These are phyloP conservation scores for Massarina eburnea DNA, from an alignment of 2,329 filamentous ascomycete species.

Conservation along the genomic window DNA sequence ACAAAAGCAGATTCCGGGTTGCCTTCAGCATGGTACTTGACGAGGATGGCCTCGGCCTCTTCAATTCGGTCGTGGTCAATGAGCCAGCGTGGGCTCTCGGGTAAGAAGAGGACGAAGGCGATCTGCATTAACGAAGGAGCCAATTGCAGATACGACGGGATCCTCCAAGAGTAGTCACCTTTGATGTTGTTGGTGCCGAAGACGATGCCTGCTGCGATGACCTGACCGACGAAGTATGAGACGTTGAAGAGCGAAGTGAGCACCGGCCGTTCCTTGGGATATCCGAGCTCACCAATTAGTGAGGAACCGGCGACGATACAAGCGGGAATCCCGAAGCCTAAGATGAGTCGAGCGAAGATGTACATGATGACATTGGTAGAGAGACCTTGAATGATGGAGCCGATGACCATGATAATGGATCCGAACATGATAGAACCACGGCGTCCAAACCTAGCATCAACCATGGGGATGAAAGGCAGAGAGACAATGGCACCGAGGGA, in stretches of 20 bases:
- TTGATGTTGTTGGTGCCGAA: slow-evolving; percentile 62
- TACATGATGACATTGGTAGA: slow-evolving; percentile 47
- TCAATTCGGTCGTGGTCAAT: slow-evolving; percentile 62
- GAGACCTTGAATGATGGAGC: slow-evolving; percentile 29
- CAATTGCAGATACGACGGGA: slow-evolving; percentile 63
- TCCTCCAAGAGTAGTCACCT: slow-evolving; percentile 65
- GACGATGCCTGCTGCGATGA: slow-evolving; percentile 60
- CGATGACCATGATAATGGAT: slow-evolving; percentile 46
- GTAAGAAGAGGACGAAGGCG: slow-evolving; percentile 58
- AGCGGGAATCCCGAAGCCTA: slow-evolving; percentile 67
- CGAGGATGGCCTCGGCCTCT: slow-evolving; percentile 60
- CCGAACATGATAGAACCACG: slow-evolving; percentile 41
- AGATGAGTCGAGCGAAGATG: slow-evolving; percentile 59
- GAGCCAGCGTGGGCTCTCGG: slow-evolving; percentile 66
- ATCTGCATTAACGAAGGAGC: slow-evolving; percentile 63
- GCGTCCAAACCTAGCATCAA: slow-evolving; percentile 46
- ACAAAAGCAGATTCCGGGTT: slow-evolving; percentile 60
- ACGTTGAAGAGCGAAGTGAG: slow-evolving; percentile 68
- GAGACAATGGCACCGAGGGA: slow-evolving; percentile 38
- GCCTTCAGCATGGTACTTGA: slow-evolving; percentile 65
- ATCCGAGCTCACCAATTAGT: slow-evolving; percentile 64
- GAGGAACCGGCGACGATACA: slow-evolving; percentile 64
- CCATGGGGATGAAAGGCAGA: slow-evolving; percentile 30
- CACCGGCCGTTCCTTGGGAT: slow-evolving; percentile 65
- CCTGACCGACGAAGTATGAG: slow-evolving; percentile 61